Base-by-base conservation (phyloP, 2,329 filamentous ascomycete genomes). In the Beauveria australis region DNA sequence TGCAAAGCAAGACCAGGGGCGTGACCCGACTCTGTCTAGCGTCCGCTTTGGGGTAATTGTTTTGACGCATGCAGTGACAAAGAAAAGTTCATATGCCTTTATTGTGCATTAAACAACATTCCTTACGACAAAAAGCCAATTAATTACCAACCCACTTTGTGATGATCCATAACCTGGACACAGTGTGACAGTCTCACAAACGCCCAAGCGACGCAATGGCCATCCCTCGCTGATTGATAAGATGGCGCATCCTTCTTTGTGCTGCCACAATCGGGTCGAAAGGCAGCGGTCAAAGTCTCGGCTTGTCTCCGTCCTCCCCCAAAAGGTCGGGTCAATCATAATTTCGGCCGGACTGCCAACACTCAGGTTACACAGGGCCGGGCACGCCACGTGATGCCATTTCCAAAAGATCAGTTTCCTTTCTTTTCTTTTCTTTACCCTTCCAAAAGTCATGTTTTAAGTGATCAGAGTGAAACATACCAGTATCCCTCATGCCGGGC, bases 161-260 rank as follows among this genome's bases (percentile, higher is more conserved):
- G 33, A 24, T 40, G 8, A 33, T 33, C 19, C 8, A 19, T 51
- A 18, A 19, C 6, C 14, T 19, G 18, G 18, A 28, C 10, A 30
- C 47, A 10, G 26, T 18, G 24, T 8, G 26, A 28, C 26, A 28
- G 28, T 28, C 33, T 37, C 33, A 18, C 18, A 22, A 41, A 55
- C 26, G 18, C 22, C 16, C 14, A 10, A 30, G 5, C 24, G 9
- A 44, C 24, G 33, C 28, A 33, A 19, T 19, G 40, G 24, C 24
- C 24, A n/a, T 19, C 12, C n/a, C n/a, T 37, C 16, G 16, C 44
- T 57, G 54, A 57, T 57, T 57, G 54, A 57, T 57, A 57, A 57
- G 54, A 49, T 49, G 54, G 54, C 44, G 54, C 53, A 19, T 47
- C 41, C 41, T 55, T 55, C 46, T 55, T 55, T 41, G 18, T 49